Evolutionary conservation across 352 stramenopile genomes (phyloP).

Genomic region (Plasmopara muralis): DNA sequence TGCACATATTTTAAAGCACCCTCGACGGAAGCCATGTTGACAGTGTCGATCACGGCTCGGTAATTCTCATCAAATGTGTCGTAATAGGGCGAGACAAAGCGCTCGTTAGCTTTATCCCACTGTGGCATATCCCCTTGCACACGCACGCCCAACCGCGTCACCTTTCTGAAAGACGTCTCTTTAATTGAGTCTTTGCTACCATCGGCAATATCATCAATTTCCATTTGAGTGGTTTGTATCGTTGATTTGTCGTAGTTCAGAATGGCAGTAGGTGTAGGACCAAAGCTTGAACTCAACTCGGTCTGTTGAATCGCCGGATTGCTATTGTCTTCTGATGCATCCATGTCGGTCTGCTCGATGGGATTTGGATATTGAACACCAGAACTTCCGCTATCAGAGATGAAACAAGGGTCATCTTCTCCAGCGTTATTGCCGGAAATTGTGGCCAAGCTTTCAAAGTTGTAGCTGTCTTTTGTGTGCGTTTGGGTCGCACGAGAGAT

Average conservation of each 20-base stretch:
- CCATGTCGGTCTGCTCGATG: not conserved
- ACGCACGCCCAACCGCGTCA: slow-evolving; percentile 39
- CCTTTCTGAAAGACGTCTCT: slow-evolving; percentile 28
- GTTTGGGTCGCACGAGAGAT: not conserved
- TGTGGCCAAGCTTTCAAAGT: not conserved
- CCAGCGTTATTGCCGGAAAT: too few species aligned
- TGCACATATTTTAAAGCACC: slow-evolving; percentile 60
- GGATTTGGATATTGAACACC: too few species aligned
- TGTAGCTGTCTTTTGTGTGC: not conserved
- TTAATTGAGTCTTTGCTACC: slow-evolving; percentile 1
- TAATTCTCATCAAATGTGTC: slow-evolving; percentile 39
- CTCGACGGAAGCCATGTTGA: slow-evolving; percentile 52
- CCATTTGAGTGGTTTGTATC: not conserved
- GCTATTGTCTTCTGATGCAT: not conserved
- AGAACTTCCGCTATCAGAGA: too few species aligned
- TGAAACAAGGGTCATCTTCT: too few species aligned
- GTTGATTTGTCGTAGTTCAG: not conserved
- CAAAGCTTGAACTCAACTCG: not conserved
- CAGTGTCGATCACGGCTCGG: slow-evolving; percentile 37
- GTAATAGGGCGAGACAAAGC: slow-evolving; percentile 36
- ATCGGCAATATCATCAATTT: not conserved
- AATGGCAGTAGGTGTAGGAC: not conserved
- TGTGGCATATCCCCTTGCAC: slow-evolving; percentile 41
- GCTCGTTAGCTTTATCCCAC: slow-evolving; percentile 27
- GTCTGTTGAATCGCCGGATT: not conserved